Conservation (phyloP, 352 stramenopile species). For the Phytophthora multivora region DNA sequence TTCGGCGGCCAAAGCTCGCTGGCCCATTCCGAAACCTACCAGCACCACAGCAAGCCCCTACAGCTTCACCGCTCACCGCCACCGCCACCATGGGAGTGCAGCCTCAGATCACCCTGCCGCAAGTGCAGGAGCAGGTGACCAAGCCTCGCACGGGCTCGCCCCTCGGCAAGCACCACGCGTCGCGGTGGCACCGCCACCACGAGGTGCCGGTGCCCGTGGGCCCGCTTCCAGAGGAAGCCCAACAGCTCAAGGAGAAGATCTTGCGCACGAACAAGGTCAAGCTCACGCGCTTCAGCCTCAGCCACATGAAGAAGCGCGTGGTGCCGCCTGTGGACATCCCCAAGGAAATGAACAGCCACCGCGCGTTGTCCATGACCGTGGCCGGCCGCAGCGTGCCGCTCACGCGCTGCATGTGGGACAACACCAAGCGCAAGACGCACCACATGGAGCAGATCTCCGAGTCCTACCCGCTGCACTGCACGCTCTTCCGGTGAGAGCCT, state of each 20-base stretch:
- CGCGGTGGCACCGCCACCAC: conserved; percentile 42
- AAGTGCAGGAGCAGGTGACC: conserved; percentile 34
- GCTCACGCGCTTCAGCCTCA: conserved; percentile 54
- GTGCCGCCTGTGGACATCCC: conserved; percentile 52
- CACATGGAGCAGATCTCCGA: conserved; percentile 62
- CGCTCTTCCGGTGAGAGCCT: conserved; percentile 34
- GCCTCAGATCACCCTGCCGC: conserved; percentile 29
- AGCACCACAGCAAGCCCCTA: conserved; percentile 11
- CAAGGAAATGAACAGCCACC: conserved; percentile 46
- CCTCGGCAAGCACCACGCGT: conserved; percentile 31
- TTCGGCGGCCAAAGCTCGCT: conserved; percentile 7
- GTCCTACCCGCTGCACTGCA: conserved; percentile 45
- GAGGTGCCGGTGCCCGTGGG: conserved; percentile 16
- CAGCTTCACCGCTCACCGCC: conserved; percentile 1
- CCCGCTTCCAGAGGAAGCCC: conserved; percentile 38
- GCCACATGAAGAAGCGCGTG: conserved; percentile 57
- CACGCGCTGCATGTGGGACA: conserved; percentile 50
- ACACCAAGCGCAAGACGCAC: conserved; percentile 43
- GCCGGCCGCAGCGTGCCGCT: conserved; percentile 50
- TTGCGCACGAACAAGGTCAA: conserved; percentile 48
- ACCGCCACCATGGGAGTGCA: conserved; percentile 52
- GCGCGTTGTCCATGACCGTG: conserved; percentile 42
- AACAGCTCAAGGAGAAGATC: conserved; percentile 58
- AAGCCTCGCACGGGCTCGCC: conserved; percentile 29
- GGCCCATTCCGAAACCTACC: conserved; percentile 31